A percentile compares a stretch with the other conserved stretches of the same genome.
Conservation (phyloP, 2,329 filamentous ascomycete genomes). For the Pezicula rhizophila region DNA sequence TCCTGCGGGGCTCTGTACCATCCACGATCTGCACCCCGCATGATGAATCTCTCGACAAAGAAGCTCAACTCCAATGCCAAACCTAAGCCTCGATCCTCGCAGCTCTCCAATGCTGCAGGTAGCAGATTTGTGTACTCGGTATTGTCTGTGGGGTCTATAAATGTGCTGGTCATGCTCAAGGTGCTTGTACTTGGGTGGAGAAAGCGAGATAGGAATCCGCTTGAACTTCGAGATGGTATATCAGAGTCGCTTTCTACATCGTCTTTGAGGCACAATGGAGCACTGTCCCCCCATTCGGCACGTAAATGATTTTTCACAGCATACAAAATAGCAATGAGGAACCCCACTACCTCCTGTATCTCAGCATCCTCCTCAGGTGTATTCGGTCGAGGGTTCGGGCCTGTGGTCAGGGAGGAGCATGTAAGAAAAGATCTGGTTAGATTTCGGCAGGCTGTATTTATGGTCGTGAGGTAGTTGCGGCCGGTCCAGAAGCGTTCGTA, state of each 20-base stretch:
- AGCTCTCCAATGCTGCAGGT: neutral
- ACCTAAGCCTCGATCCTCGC: neutral
- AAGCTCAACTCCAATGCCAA: constrained; percentile 1
- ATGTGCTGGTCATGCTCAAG: neutral
- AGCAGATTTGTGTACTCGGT: neutral
- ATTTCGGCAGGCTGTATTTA: neutral
- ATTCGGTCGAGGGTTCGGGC: neutral
- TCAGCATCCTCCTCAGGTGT: neutral
- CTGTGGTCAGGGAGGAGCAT: neutral
- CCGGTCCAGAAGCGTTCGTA: constrained; percentile 1
- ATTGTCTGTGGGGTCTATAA: neutral
- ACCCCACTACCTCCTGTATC: neutral
- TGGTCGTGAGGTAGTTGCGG: neutral
- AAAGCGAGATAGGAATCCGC: neutral
- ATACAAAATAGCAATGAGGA: neutral
- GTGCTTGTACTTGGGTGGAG: neutral
- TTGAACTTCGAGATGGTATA: neutral
- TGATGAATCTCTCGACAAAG: constrained; percentile 1
- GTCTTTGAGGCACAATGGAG: neutral
- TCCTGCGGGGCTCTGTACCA: neutral
- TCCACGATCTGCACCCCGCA: neutral
- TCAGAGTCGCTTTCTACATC: neutral
- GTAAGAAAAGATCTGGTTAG: neutral
- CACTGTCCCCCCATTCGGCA: neutral
- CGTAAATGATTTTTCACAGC: neutral